phyloP scores from a whole-genome alignment of 306 rosid genomes.

The Pachyrhizus erosus region DNA sequence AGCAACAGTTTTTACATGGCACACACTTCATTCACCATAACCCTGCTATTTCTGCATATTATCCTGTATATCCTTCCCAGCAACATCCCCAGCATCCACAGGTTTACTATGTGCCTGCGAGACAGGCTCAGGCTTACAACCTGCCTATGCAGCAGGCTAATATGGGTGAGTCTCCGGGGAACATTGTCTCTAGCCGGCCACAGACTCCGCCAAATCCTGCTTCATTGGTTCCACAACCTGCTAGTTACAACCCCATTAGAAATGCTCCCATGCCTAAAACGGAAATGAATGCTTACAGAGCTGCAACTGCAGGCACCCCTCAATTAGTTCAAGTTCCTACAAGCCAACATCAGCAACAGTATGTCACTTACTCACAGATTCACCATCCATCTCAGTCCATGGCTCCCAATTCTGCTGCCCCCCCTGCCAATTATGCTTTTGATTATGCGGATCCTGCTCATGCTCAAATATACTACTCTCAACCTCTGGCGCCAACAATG shows the following conservation, averaged over 20 bases:
- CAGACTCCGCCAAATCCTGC: conserved; percentile 69
- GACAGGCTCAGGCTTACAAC: conserved; percentile 81
- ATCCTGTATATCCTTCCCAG: conserved; percentile 88
- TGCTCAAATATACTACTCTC: conserved; percentile 82
- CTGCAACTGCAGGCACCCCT: conserved; percentile 63
- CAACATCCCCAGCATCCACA: conserved; percentile 71
- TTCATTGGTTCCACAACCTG: conserved; percentile 52
- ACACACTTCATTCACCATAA: conserved; percentile 80
- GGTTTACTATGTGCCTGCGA: conserved; percentile 76
- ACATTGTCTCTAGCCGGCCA: conserved; percentile 60
- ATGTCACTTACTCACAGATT: conserved; percentile 75
- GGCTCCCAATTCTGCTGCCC: conserved; percentile 58
- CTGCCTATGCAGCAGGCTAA: conserved; percentile 72
- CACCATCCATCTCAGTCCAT: conserved; percentile 89
- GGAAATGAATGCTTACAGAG: conserved; percentile 79
- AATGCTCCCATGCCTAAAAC: conserved; percentile 69
- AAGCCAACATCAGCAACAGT: conserved; percentile 82
- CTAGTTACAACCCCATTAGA: conserved; percentile 66
- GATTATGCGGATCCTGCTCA: conserved; percentile 77
- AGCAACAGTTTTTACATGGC: conserved; percentile 74
- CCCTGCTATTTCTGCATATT: conserved; percentile 68
- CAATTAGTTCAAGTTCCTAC: conserved; percentile 81
- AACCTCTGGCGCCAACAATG: conserved; percentile 75
- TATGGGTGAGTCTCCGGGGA: conserved; percentile 58
- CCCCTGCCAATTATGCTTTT: conserved; percentile 62